Evolutionary conservation across 257 asterid genomes (phyloP), one percentile per base, ranked within the genome.

Genomic region (Nicotiana sylvestris): DNA sequence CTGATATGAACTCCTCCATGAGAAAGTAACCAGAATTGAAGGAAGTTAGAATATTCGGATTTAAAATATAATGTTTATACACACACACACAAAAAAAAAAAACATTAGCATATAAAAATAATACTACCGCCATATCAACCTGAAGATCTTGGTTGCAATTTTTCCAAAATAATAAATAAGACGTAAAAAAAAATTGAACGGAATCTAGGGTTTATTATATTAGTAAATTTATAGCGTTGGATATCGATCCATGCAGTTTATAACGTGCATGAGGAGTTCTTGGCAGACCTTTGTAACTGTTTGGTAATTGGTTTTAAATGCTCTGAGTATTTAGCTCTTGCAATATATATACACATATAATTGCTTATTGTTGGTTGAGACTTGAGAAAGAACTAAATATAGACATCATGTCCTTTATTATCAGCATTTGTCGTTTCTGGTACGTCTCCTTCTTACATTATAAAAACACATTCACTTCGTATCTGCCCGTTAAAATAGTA

Each of bases 341-440:
- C n/a, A 39, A 18, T 43, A 43, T 43, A 72, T 46, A 49, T 49
- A 9, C 11, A 43, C 10, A 39, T 1, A 27, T 43, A 46, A 3
- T 74, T 51, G 7, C 76, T 16, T 66, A 51, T 66, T 62, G 87
- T 84, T 84, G 85, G 87, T 80, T 13, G 85, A 5, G 66, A 80
- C 86, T 76, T 13, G 85, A 5, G 66, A 80, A 64, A 76, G 74
- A 68, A 87, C 76, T 81, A 85, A 53, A 69, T 30, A 12, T 18
- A 27, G 29, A 3, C 79, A 57, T 82, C 79, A 49, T 80, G 81
- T 83, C 83, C 56, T 43, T 43, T 82, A 78, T 81, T 32, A 85
- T 83, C 61, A 69, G 56, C 46, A 55, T 77, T 90, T 87, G 88
- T 88, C 88, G 83, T 81, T 82, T 84, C 76, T 53, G 80, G 58